phyloP scores from a whole-genome alignment of 2,329 filamentous ascomycete species.

The Penicillium sp. region DNA sequence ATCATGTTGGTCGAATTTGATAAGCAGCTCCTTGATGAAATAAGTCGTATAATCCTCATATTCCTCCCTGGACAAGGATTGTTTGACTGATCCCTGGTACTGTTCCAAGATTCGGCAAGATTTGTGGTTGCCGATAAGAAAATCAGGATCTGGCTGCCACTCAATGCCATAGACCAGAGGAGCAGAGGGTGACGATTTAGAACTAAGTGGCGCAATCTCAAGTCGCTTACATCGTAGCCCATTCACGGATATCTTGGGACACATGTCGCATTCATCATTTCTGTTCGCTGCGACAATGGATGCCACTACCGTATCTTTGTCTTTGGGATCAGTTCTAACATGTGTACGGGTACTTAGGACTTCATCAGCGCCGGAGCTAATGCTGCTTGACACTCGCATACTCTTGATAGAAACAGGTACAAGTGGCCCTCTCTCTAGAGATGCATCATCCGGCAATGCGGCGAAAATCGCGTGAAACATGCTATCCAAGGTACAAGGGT shows the following conservation, averaged over 20 bases:
- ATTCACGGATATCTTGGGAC: conserved; percentile 10
- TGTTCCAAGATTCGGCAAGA: background rate
- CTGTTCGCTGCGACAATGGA: conserved; percentile 11
- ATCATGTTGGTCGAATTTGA: background rate
- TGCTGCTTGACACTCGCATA: conserved; percentile 13
- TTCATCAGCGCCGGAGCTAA: conserved; percentile 5
- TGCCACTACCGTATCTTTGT: conserved; percentile 6
- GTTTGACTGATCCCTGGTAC: background rate
- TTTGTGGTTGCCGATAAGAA: conserved; percentile 3
- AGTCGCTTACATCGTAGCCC: conserved; percentile 16
- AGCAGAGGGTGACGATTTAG: background rate
- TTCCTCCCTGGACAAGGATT: background rate
- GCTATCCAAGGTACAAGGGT: conserved; percentile 32
- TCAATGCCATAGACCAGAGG: conserved; percentile 17
- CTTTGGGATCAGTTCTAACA: background rate
- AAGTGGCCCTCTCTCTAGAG: conserved; percentile 9
- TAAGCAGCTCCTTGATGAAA: conserved; percentile 5
- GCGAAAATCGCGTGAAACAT: conserved; percentile 30
- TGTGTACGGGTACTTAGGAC: conserved; percentile 12
- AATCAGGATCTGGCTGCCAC: conserved; percentile 20
- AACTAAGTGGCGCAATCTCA: background rate
- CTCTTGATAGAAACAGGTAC: conserved; percentile 24
- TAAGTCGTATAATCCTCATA: background rate
- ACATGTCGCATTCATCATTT: background rate
- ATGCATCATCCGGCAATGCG: conserved; percentile 10